Percentiles rank a stretch among this genome's conserved stretches.
phyloP scores from a whole-genome alignment of 331 rosid genomes.

The Arachis monticola region DNA sequence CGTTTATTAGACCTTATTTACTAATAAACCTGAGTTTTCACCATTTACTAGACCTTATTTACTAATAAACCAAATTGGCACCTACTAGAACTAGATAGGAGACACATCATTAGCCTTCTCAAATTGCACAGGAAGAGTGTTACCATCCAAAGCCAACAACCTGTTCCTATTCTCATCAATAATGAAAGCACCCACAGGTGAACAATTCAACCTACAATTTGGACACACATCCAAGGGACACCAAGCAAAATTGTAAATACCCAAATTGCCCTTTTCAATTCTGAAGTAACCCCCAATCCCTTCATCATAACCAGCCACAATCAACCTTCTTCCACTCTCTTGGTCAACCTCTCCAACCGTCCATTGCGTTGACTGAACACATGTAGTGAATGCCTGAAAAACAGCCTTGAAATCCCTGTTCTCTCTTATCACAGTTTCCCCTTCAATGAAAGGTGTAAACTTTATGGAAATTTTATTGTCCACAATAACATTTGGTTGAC shows the following conservation, averaged over 20 bases:
- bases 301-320: not conserved
- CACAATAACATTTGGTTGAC: conserved; percentile 33
- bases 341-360: conserved; percentile 30
- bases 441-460: conserved; percentile 44
- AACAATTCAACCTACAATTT: conserved; percentile 42
- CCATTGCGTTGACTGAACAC: conserved; percentile 45
- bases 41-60: not conserved
- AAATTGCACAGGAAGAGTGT: conserved; percentile 30
- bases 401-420: conserved; percentile 36
- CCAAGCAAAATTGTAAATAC: conserved; percentile 40
- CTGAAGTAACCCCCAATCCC: conserved; percentile 21
- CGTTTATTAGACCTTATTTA: too few relatives aligned
- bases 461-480: conserved; percentile 14
- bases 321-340: conserved; percentile 37
- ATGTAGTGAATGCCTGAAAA: conserved; percentile 30
- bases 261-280: not conserved
- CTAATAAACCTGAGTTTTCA: too few relatives aligned
- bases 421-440: conserved; percentile 34
- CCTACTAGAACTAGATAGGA: not conserved
- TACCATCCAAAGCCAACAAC: conserved; percentile 52
- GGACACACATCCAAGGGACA: conserved; percentile 56
- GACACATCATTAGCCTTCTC: conserved; percentile 10
- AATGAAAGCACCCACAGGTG: conserved; percentile 35
- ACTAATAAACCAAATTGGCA: not conserved
- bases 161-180: conserved; percentile 46